A percentile compares a stretch with the other conserved stretches of the same genome.
These are phyloP conservation scores for Corylus avellana DNA, from an alignment of 306 rosid species.

Conservation along the genomic window DNA sequence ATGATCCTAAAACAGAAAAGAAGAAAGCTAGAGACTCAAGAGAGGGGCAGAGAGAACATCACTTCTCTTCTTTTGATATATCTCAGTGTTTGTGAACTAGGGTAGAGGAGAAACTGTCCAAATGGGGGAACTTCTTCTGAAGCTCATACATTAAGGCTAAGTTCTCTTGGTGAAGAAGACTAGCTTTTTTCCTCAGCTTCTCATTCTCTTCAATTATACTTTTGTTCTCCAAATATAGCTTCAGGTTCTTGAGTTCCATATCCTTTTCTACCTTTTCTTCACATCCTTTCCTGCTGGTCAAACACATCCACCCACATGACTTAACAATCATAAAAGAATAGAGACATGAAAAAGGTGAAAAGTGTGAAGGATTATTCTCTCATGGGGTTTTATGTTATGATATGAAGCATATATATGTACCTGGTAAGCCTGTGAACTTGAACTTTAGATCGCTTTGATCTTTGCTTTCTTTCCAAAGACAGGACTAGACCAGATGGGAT, in stretches of 20 bases:
- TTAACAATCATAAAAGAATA: neutral
- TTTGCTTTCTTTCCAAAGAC: slow-evolving; percentile 23
- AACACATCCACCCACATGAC: neutral
- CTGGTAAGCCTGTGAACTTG: slow-evolving; percentile 41
- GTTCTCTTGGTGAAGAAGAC: slow-evolving; percentile 51
- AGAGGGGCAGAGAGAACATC: neutral
- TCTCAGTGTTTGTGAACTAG: slow-evolving; percentile 18
- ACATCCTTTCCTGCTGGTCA: slow-evolving; percentile 30
- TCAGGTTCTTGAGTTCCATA: slow-evolving; percentile 43
- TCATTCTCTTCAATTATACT: slow-evolving; percentile 48
- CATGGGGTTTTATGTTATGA: neutral
- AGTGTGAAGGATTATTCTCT: neutral
- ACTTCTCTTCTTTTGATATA: neutral
- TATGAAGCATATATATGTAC: slow-evolving; percentile 7
- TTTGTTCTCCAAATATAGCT: slow-evolving; percentile 51
- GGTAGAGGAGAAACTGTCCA: slow-evolving; percentile 14
- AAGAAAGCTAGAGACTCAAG: neutral
- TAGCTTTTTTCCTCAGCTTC: slow-evolving; percentile 43
- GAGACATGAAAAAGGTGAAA: neutral
- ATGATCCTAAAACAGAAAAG: neutral
- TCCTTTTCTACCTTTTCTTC: slow-evolving; percentile 27
- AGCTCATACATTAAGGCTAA: slow-evolving; percentile 33
- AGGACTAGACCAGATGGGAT: slow-evolving; percentile 11
- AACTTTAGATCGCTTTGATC: slow-evolving; percentile 33
- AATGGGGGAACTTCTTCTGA: slow-evolving; percentile 38